Percentiles rank a stretch among this genome's conserved stretches.
These are phyloP conservation scores for Populus hybrid DNA, from an alignment of 441 rosid genomes.

Conservation along the genomic window DNA sequence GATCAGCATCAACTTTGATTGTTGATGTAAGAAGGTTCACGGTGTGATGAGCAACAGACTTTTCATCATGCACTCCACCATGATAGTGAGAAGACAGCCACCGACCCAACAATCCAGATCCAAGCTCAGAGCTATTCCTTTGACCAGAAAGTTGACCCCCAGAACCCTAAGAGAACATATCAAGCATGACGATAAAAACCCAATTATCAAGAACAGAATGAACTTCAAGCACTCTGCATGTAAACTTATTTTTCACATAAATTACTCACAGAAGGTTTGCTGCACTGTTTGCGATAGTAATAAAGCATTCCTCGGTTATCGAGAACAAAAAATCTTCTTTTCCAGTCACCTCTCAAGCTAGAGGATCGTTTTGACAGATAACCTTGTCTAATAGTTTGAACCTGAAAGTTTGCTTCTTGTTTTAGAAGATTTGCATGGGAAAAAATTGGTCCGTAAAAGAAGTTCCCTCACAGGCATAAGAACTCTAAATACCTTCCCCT, in stretches of 20 bases:
- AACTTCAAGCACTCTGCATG: slow-evolving; percentile 7
- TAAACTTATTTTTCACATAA: slow-evolving; percentile 11
- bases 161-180: slow-evolving; percentile 50
- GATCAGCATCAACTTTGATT: slow-evolving; percentile 94
- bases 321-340: slow-evolving; percentile 96
- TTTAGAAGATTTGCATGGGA: slow-evolving; percentile 10
- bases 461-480: slow-evolving; percentile 13
- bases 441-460: not conserved
- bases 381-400: slow-evolving; percentile 97
- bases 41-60: slow-evolving; percentile 98
- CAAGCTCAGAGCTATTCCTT: slow-evolving; percentile 95
- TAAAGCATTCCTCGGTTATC: slow-evolving; percentile 98
- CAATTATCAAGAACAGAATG: slow-evolving; percentile 1
- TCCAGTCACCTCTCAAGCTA: slow-evolving; percentile 98
- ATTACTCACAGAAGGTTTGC: slow-evolving; percentile 84
- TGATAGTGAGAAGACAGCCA: slow-evolving; percentile 94
- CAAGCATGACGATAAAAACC: slow-evolving; percentile 13
- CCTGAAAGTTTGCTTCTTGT: slow-evolving; percentile 43
- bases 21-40: slow-evolving; percentile 99
- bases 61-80: slow-evolving; percentile 97
- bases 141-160: slow-evolving; percentile 77
- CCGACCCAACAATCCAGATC: slow-evolving; percentile 93
- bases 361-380: slow-evolving; percentile 97
- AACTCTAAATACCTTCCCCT: slow-evolving; percentile 74
- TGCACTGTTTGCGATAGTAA: slow-evolving; percentile 88